Evolutionary conservation across 73 alveolate species (phyloP), one percentile per base, ranked within the genome.

Genomic region (Paramecium caudatum): DNA sequence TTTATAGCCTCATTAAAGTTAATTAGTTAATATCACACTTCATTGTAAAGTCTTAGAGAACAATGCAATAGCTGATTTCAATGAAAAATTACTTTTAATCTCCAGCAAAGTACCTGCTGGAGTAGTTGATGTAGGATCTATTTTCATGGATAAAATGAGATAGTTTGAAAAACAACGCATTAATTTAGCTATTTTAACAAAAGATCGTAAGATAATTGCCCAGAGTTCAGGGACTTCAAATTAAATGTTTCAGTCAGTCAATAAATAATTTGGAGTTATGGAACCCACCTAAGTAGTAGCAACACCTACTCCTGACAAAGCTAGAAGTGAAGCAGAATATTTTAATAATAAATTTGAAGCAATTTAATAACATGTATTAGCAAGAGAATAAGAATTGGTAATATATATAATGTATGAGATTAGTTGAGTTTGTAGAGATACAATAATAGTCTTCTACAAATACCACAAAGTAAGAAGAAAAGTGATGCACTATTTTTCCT

Each of bases 311-410:
- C 55, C 84, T n/a, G 47, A 68, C 19, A 37, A 68, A 30, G 47
- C 84, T 15, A 68, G 34, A 68, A n/a, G 25, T 8, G 47, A 68
- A 68, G 84, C 84, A 3, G 61, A 37, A 68, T 68, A 68, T 49
- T 68, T 68, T 37, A 25, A 43, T 43, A 68, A 68, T 68, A 68
- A 68, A 68, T 68, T 68, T 34, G 84, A 68, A 34, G 84, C 37
- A 68, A 17, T 68, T 25, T n/a, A 68, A 68, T 13, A 68, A 9
- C 55, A 68, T 5, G 47, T 37, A n/a, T 32, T 49, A 1, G 21
- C 17, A 16, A 68, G 34, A 17, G 84, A 68, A 68, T 33, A 68
- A 68, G 80, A 55, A 55, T 55, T 55, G 30, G 80, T 55, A 55
- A 55, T 23, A n/a, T n/a, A n/a, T n/a, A n/a, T n/a, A n/a, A n/a